Evolutionary conservation across 306 rosid species (phyloP).

Genomic region (Acmispon strigosus): DNA sequence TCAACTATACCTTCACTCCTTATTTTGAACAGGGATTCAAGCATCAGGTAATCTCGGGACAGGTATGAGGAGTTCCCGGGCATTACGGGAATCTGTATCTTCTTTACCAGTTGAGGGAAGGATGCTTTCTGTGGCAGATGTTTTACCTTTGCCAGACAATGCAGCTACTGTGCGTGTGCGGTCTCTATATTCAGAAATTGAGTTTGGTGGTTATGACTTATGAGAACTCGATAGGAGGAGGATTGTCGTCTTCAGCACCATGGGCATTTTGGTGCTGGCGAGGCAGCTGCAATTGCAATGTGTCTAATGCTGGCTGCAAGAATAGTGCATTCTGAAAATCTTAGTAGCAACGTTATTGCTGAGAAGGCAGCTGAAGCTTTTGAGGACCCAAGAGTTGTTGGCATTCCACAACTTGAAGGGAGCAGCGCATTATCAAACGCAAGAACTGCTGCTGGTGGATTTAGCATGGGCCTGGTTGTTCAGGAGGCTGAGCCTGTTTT

Average conservation of each 20-base stretch:
- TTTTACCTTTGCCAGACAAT: conserved; percentile 75
- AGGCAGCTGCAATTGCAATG: conserved; percentile 97
- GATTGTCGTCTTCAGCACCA: conserved; percentile 81
- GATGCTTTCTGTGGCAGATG: conserved; percentile 95
- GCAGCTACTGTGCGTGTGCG: conserved; percentile 63
- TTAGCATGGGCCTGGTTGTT: conserved; percentile 99
- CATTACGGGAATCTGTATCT: conserved; percentile 81
- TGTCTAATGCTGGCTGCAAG: conserved; percentile 91
- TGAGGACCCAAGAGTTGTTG: conserved; percentile 95
- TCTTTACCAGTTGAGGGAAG: conserved; percentile 91
- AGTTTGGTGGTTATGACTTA: conserved; percentile 73
- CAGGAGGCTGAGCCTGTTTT: conserved; percentile 98
- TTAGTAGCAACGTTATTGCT: conserved; percentile 65
- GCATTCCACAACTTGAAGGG: conserved; percentile 97
- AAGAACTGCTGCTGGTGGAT: conserved; percentile 82
- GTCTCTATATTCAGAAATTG: conserved; percentile 85
- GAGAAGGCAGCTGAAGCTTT: conserved; percentile 97
- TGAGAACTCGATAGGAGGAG: conserved; percentile 75
- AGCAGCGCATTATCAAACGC: conserved; percentile 70
- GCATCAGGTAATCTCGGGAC: conserved; percentile 53
- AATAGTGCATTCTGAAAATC: conserved; percentile 72
- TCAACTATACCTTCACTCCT: conserved; percentile 83
- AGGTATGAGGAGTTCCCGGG: conserved; percentile 70
- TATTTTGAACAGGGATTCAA: conserved; percentile 73
- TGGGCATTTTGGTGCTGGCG: conserved; percentile 96